Base-by-base conservation (phyloP, 257 asterid species). In the Salvia rosmarinus region DNA sequence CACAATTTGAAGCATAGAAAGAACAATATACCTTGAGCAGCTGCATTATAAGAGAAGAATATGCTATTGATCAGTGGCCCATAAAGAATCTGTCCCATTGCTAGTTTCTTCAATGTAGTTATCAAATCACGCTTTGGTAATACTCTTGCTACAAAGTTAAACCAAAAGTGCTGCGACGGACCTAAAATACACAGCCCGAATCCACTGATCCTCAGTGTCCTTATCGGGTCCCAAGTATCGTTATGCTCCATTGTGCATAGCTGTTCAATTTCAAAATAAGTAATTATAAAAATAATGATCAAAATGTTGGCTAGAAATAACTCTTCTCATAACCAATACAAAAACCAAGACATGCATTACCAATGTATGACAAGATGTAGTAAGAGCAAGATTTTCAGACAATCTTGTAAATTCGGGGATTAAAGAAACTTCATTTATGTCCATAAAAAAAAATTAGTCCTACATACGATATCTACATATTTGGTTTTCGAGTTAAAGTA, bases 1-100 rank as follows among this genome's bases (percentile, higher is more conserved):
- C 59, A 37, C 76, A 72, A 35, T 57, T 14, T 19, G 51, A 40
- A 76, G 66, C 30, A 43, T 39, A 65, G 34, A 66, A 43, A 39
- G 6, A 57, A 39, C 6, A 25, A 20, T 56, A 42, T 80, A 90
- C 98, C 97, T 90, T 90, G 98, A 68, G 88, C 77, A 62, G 81
- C 89, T 6, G 98, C 97, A 74, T 90, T 93, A 79, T 68, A 93
- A 70, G 92, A 77, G 85, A 83, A 93, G 89, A 93, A 89, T 28
- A 52, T 34, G 2, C 87, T 80, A 80, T 86, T 85, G 70, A 87
- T 79, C 46, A 69, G 7, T 61, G 97, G 91, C 77, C 87, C 95
- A 66, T 60, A 87, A 44, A 74, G 50, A 54, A 89, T 84, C 85
- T 90, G 97, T 13, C 98, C 97, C 78, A 84, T 77, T 64, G 77